Base-by-base conservation (phyloP, 139 green algal species). In the Edaphochlamys debaryana region DNA sequence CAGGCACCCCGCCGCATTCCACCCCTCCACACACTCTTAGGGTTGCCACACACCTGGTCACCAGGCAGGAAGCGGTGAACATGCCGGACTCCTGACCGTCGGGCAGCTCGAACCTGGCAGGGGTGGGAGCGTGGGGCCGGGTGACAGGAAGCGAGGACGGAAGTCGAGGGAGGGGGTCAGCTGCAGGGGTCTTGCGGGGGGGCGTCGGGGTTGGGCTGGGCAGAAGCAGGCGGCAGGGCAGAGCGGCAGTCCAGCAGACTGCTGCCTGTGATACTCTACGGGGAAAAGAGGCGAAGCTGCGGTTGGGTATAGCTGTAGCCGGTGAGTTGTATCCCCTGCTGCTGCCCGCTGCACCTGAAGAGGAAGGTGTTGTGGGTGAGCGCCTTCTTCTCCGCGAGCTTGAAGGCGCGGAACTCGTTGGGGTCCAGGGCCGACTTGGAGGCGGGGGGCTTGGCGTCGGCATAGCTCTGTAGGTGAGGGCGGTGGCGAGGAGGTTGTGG, bases 351-450 rank as follows among this genome's bases (percentile, higher is more conserved):
- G 27, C 66, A 89, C 86, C 86, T 73, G 79, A 79, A 85, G 40
- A 72, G 69, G 69, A 54, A 85, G 4, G 86, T 90, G 76, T 90
- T 82, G 69, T 75, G 36, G 9, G 86, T 90, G n/a, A 87, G 69
- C 69, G 87, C 72, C 50, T 90, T 80, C 87, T 88, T 88, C 36
- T 80, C 80, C n/a, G 67, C 68, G 38, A 86, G 32, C 70, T 86
- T 86, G 42, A 86, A 86, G 32, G 69, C 67, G 20, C 52, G 66
- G 80, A 80, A 86, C 69, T 80, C 69, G 11, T 73, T 68, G 29
- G 80, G 80, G 60, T 86, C 45, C 40, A 86, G 80, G 13, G 80
- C 80, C 9, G 36, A n/a, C n/a, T n/a, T n/a, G n/a, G n/a, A n/a
- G n/a, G n/a, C n/a, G n/a, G n/a, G n/a, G n/a, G n/a, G n/a, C n/a